Percentiles rank a stretch among this genome's conserved stretches.
These are phyloP conservation scores for Byssoonygena ceratinophila DNA, from an alignment of 2,329 filamentous ascomycete species.

Conservation along the genomic window DNA sequence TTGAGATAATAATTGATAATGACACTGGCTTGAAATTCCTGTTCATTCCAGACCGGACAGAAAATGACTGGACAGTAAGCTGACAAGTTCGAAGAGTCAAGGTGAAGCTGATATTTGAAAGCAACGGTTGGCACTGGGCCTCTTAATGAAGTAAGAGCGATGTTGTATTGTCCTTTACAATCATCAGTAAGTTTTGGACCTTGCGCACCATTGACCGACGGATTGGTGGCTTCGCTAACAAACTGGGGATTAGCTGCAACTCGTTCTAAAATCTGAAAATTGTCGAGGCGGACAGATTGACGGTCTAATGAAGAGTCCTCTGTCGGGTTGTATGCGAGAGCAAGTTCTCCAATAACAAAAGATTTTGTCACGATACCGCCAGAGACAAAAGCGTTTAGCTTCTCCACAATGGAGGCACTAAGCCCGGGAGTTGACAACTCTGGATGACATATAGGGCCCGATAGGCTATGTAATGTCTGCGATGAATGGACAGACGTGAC, in stretches of 20 bases:
- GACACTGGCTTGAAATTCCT: slow-evolving; percentile 74
- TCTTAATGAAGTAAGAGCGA: slow-evolving; percentile 61
- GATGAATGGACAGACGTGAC: slow-evolving; percentile 85
- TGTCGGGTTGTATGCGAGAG: slow-evolving; percentile 61
- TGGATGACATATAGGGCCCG: slow-evolving; percentile 64
- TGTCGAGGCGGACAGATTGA: slow-evolving; percentile 71
- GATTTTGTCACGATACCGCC: slow-evolving; percentile 59
- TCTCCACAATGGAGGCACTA: slow-evolving; percentile 83
- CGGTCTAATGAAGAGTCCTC: slow-evolving; percentile 25
- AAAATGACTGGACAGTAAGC: slow-evolving; percentile 62
- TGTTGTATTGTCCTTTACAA: slow-evolving; percentile 65
- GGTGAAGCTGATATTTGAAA: slow-evolving; percentile 84
- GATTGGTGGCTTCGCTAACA: slow-evolving; percentile 51
- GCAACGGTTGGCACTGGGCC: slow-evolving; percentile 58
- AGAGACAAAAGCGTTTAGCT: slow-evolving; percentile 74
- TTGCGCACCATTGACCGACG: slow-evolving; percentile 16
- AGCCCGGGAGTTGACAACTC: slow-evolving; percentile 71
- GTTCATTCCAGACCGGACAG: slow-evolving; percentile 68
- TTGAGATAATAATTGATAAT: slow-evolving; percentile 79
- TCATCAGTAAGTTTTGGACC: slow-evolving; percentile 34
- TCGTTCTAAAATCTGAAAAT: slow-evolving; percentile 77
- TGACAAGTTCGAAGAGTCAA: slow-evolving; percentile 48
- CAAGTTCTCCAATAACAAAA: slow-evolving; percentile 77
- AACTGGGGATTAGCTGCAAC: slow-evolving; percentile 92
- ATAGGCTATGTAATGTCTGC: slow-evolving; percentile 60